Percentiles rank a stretch among this genome's conserved stretches.
Evolutionary conservation across 116 monocot species (phyloP).

Genomic region (Dioscorea cayenensis): DNA sequence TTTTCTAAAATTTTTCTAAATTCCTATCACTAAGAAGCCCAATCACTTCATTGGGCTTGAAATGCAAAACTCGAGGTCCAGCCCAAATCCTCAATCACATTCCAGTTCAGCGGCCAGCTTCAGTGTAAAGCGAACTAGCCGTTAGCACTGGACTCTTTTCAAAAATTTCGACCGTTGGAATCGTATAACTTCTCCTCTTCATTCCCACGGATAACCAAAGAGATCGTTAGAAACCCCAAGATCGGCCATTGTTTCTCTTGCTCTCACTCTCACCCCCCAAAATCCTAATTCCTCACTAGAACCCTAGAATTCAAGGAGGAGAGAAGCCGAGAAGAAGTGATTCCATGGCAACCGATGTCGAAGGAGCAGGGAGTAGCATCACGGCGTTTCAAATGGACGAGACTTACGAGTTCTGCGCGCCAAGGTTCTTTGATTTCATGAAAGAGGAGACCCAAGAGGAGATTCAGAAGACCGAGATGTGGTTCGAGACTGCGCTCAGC

Average conservation of each 20-base stretch:
- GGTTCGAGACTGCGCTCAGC: slow-evolving; percentile 74
- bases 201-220: too few species aligned
- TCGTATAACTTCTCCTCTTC: not conserved
- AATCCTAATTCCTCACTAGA: not conserved
- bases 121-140: not conserved
- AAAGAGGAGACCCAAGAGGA: slow-evolving; percentile 57
- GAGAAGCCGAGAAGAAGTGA: not conserved
- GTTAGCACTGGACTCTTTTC: not conserved
- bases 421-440: slow-evolving; percentile 71
- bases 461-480: slow-evolving; percentile 52
- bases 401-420: slow-evolving; percentile 80
- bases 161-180: slow-evolving; percentile 9
- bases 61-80: not conserved
- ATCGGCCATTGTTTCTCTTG: not conserved
- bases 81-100: not conserved
- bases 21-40: not conserved
- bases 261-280: not conserved
- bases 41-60: not conserved
- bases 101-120: not conserved
- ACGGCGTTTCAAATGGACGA: slow-evolving; percentile 44
- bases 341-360: slow-evolving; percentile 5
- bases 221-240: not conserved
- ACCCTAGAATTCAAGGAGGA: not conserved
- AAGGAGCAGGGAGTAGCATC: not conserved
- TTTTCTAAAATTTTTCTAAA: too few species aligned